Percentiles rank a stretch among this genome's conserved stretches.
Evolutionary conservation across 2,329 filamentous ascomycete genomes (phyloP).

Genomic region (Fusarium scirpi): DNA sequence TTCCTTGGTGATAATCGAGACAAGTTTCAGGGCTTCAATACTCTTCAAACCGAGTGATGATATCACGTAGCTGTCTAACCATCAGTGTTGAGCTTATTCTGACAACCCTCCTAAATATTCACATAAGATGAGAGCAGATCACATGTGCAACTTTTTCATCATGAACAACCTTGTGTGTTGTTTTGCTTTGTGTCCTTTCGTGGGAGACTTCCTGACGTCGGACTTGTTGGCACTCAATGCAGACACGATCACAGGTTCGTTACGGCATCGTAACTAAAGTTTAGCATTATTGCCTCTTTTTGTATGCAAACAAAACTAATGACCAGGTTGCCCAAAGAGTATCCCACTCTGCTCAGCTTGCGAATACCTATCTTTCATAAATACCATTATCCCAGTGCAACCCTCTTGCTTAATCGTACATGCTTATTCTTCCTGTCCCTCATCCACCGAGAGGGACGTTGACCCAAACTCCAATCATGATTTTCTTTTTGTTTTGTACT

Average conservation of each 20-base stretch:
- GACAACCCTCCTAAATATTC: background rate
- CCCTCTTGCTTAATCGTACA: conserved; percentile 1
- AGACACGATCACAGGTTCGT: background rate
- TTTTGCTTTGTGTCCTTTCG: background rate
- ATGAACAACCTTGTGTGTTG: background rate
- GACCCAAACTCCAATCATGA: conserved; percentile 32
- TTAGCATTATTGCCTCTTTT: background rate
- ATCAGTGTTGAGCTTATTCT: background rate
- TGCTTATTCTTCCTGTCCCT: background rate
- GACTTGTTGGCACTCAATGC: background rate
- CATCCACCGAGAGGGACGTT: background rate
- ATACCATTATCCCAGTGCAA: conserved; percentile 3
- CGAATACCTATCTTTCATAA: background rate
- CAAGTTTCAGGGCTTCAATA: background rate
- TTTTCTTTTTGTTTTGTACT: background rate
- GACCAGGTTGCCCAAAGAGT: background rate
- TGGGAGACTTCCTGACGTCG: background rate
- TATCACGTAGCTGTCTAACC: background rate
- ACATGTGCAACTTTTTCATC: background rate
- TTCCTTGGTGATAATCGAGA: conserved; percentile 1
- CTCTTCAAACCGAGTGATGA: background rate
- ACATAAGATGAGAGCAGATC: background rate
- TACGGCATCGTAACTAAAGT: background rate
- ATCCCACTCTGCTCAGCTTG: background rate
- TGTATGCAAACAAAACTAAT: background rate